Base-by-base conservation (phyloP, 169 alveolate genomes). In the Babesia bigemina region DNA sequence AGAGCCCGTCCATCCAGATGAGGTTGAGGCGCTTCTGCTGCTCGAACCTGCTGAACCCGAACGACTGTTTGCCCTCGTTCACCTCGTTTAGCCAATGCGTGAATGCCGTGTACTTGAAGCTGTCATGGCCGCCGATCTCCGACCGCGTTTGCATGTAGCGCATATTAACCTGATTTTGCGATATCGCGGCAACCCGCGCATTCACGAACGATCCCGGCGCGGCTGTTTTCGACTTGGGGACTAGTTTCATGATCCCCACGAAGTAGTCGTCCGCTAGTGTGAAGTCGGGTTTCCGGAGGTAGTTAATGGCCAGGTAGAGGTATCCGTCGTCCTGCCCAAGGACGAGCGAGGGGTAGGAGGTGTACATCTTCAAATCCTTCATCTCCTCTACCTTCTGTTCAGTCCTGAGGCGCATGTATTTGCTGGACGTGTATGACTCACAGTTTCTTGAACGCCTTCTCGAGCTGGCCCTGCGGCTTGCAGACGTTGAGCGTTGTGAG, bases 201-300 rank as follows among this genome's bases (percentile, higher is more conserved):
- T 81, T 63, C 47, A 81, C 73, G 36, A 81, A 36, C 17, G 77
- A 52, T 19, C 84, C 84, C 9, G 48, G 47, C 44, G 65, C 53
- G 2, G 67, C 39, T 6, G 53, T 36, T 28, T 72, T 81, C 17
- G 85, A 73, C 49, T 59, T 67, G 28, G 73, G 84, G 0, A 70
- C 84, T 17, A 71, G 49, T 57, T 72, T 69, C 85, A 81, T 73
- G 21, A 83, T 71, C 29, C 90, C 90, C n/a, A 83, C 73, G 13
- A 63, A 39, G 48, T 67, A 73, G 13, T 73, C 83, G 66, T 83
- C 86, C 14, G 29, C 82, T 4, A 75, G 52, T 13, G 85, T 67
- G 47, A 83, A 83, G 21, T 75, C 52, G 10, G 33, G 57, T 45
- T 75, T 83, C 29, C 73, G 52, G 33, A 11, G 22, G 56, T 74